Percentiles rank a stretch among this genome's conserved stretches.
These are phyloP conservation scores for Powellomyces hirtus DNA, from an alignment of 192 early-diverging fungal genomes.

Conservation along the genomic window DNA sequence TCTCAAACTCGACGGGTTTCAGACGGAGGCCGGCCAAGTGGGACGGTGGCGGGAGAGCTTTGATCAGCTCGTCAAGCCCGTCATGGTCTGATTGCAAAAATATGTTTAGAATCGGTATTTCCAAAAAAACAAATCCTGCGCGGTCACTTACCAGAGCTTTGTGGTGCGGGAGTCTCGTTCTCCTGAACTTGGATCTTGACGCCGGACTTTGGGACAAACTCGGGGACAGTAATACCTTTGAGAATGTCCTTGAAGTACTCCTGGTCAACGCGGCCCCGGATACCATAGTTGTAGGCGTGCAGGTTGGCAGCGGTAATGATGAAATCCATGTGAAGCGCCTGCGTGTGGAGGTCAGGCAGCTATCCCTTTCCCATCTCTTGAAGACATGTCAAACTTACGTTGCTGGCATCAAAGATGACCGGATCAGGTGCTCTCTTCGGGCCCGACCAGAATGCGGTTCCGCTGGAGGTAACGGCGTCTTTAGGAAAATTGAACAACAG, in stretches of 20 bases:
- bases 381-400: slow-evolving; percentile 38
- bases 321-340: slow-evolving; percentile 82
- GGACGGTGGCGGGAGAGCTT: slow-evolving; percentile 73
- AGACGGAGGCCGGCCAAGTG: slow-evolving; percentile 81
- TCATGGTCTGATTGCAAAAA: slow-evolving; percentile 26
- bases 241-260: slow-evolving; percentile 67
- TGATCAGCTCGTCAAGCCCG: slow-evolving; percentile 66
- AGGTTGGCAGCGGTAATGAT: slow-evolving; percentile 89
- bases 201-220: slow-evolving; percentile 84
- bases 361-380: not conserved
- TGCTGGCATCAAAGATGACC: slow-evolving; percentile 74
- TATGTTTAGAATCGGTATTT: slow-evolving; percentile 18
- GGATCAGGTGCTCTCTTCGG: slow-evolving; percentile 92
- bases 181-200: slow-evolving; percentile 97
- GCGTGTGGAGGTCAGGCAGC: not conserved
- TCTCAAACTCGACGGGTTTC: slow-evolving; percentile 93
- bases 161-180: slow-evolving; percentile 64
- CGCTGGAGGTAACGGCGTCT: slow-evolving; percentile 85
- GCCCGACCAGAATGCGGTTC: slow-evolving; percentile 93
- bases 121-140: not conserved
- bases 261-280: slow-evolving; percentile 72
- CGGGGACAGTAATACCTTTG: slow-evolving; percentile 63
- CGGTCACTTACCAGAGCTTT: slow-evolving; percentile 39
- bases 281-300: slow-evolving; percentile 93
- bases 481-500: slow-evolving; percentile 96